These are phyloP conservation scores for Hypholoma fasciculare DNA, from an alignment of 768 basidiomycete genomes.

Conservation along the genomic window DNA sequence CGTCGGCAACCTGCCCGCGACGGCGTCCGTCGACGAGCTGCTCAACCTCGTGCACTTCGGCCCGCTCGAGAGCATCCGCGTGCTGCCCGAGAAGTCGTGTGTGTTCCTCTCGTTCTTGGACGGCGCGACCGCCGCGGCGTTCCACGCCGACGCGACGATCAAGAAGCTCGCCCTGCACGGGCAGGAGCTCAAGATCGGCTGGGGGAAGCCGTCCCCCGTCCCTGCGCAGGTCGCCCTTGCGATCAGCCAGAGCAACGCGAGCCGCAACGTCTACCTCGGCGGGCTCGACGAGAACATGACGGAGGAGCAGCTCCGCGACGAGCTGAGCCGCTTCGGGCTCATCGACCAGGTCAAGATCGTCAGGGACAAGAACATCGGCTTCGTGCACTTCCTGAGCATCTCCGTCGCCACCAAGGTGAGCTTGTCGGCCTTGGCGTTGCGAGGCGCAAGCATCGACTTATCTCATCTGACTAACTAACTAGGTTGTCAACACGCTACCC, in stretches of 20 bases:
- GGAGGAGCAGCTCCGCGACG: constrained; percentile 90
- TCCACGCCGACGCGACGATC: constrained; percentile 95
- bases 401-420: constrained; percentile 90
- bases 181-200: constrained; percentile 97
- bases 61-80: constrained; percentile 91
- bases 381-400: constrained; percentile 97
- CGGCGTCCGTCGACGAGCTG: constrained; percentile 96
- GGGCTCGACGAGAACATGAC: constrained; percentile 88
- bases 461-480: not conserved
- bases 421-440: constrained; percentile 10
- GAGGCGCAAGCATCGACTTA: not conserved
- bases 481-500: constrained; percentile 94
- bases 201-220: constrained; percentile 94
- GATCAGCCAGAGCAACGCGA: constrained; percentile 90
- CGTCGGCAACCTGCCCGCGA: constrained; percentile 92
- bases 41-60: constrained; percentile 98
- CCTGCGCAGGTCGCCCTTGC: constrained; percentile 84
- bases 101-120: constrained; percentile 99
- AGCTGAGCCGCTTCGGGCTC: constrained; percentile 88
- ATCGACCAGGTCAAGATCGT: constrained; percentile 99
- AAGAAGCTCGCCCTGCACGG: constrained; percentile 93
- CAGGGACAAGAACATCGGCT: constrained; percentile 98
- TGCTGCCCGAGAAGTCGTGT: constrained; percentile 95
- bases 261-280: constrained; percentile 95
- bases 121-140: constrained; percentile 88